phyloP scores from a whole-genome alignment of 2,329 filamentous ascomycete genomes.

The Podosphaera fusca region DNA sequence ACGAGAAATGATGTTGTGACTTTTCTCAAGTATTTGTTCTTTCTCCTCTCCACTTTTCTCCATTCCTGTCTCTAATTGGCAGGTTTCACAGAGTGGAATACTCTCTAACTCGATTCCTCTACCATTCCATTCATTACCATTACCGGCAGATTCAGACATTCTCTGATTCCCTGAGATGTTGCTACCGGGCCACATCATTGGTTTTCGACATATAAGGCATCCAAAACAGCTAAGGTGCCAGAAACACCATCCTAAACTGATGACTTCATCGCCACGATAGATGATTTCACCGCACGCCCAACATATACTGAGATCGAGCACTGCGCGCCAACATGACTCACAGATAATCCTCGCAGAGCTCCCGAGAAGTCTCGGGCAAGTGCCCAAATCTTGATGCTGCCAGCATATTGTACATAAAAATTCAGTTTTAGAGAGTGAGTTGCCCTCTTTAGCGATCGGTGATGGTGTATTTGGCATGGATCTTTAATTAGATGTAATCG shows the following conservation, averaged over 20 bases:
- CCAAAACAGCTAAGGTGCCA: conserved; percentile 34
- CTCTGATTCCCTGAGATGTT: not conserved
- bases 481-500: too few species aligned
- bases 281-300: conserved; percentile 34
- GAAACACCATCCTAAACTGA: conserved; percentile 37
- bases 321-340: conserved; percentile 21
- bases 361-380: conserved; percentile 20
- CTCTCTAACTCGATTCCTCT: conserved; percentile 21
- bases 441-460: not conserved
- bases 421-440: conserved; percentile 2
- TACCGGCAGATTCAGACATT: not conserved
- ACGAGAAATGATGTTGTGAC: conserved; percentile 21
- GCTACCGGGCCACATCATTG: conserved; percentile 13
- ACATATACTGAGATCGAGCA: conserved; percentile 31
- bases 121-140: conserved; percentile 3
- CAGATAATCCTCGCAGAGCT: conserved; percentile 26
- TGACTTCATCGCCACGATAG: conserved; percentile 27
- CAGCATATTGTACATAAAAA: conserved; percentile 36
- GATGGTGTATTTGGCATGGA: too few species aligned
- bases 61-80: conserved; percentile 19
- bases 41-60: conserved; percentile 16
- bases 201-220: conserved; percentile 27
- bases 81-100: conserved; percentile 27
- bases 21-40: conserved; percentile 19
- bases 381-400: conserved; percentile 18